A percentile compares a stretch with the other conserved stretches of the same genome.
phyloP scores from a whole-genome alignment of 202 grass and related monocot genomes.

The Digitaria exilis region DNA sequence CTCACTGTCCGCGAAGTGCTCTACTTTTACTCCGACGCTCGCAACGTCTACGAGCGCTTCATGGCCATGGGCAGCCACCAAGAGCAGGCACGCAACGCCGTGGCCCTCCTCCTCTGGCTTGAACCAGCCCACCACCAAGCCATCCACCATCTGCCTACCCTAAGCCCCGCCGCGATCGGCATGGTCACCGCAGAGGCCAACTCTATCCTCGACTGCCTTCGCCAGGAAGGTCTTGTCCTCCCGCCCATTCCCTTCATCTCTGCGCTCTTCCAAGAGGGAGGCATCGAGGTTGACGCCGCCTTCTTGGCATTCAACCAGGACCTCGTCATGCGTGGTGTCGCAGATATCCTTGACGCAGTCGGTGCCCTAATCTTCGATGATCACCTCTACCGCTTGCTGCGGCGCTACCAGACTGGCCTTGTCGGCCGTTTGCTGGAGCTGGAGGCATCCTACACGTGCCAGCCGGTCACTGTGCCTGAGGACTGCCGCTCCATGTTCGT shows the following conservation, averaged over 20 bases:
- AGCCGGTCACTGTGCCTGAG: not conserved
- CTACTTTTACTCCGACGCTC: constrained; percentile 38
- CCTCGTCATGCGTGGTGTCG: constrained; percentile 37
- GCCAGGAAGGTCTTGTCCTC: not conserved
- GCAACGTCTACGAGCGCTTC: constrained; percentile 45
- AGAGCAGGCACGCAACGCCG: constrained; percentile 44
- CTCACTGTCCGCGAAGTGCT: constrained; percentile 42
- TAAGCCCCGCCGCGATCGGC: not conserved
- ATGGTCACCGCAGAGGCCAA: constrained; percentile 39
- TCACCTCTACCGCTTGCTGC: constrained; percentile 8
- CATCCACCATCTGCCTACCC: not conserved
- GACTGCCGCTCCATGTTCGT: constrained; percentile 67
- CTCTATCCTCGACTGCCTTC: constrained; percentile 41
- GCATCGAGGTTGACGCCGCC: not conserved
- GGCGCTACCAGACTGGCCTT: constrained; percentile 17
- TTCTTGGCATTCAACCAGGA: constrained; percentile 55
- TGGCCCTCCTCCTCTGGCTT: constrained; percentile 57
- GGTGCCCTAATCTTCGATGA: constrained; percentile 64
- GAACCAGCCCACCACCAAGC: constrained; percentile 44
- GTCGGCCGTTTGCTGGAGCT: constrained; percentile 10
- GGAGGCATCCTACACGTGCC: not conserved
- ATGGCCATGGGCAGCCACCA: not conserved
- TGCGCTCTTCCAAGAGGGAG: not conserved
- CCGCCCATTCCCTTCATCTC: constrained; percentile 44
- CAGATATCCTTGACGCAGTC: constrained; percentile 42